Conservation (phyloP, 1,284 basidiomycete genomes). For the Rhizopogon parksii region DNA sequence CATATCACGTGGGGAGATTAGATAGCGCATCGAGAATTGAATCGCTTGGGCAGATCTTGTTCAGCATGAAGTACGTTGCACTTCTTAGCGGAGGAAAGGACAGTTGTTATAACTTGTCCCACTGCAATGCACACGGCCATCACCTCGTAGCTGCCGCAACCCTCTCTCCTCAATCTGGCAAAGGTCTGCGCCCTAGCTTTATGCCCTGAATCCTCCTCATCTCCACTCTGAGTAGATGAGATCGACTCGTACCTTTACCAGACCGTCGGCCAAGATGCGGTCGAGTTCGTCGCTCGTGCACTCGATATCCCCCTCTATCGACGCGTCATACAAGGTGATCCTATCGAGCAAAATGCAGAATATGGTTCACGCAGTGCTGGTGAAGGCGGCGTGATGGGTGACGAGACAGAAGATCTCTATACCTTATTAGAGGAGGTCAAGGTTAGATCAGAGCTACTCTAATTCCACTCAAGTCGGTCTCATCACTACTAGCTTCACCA, state of each 20-base stretch:
- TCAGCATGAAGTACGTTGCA: conserved; percentile 85
- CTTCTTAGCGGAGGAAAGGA: conserved; percentile 98
- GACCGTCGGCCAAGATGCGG: conserved; percentile 93
- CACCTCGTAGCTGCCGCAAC: conserved; percentile 87
- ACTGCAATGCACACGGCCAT: conserved; percentile 85
- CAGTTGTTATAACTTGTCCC: conserved; percentile 92
- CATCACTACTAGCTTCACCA: conserved; percentile 50
- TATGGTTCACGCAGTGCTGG: conserved; percentile 66
- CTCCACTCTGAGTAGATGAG: conserved; percentile 64
- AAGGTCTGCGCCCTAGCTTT: conserved; percentile 48
- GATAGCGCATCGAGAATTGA: too few relatives aligned
- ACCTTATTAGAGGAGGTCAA: conserved; percentile 74
- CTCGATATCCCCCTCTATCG: conserved; percentile 85
- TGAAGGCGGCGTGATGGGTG: conserved; percentile 56
- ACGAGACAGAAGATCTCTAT: conserved; percentile 95
- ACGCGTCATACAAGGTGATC: conserved; percentile 71
- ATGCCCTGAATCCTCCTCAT: neutral
- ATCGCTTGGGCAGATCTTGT: too few relatives aligned
- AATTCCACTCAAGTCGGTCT: neutral
- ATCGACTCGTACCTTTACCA: conserved; percentile 99
- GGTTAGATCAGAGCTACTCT: conserved; percentile 37
- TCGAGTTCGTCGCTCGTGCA: conserved; percentile 81
- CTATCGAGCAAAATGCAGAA: conserved; percentile 77
- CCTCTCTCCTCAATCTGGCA: conserved; percentile 75
- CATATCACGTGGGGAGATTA: too few relatives aligned